Conservation (phyloP, 805 yeast species). For the Sugiyamaella qingdaonensis region DNA sequence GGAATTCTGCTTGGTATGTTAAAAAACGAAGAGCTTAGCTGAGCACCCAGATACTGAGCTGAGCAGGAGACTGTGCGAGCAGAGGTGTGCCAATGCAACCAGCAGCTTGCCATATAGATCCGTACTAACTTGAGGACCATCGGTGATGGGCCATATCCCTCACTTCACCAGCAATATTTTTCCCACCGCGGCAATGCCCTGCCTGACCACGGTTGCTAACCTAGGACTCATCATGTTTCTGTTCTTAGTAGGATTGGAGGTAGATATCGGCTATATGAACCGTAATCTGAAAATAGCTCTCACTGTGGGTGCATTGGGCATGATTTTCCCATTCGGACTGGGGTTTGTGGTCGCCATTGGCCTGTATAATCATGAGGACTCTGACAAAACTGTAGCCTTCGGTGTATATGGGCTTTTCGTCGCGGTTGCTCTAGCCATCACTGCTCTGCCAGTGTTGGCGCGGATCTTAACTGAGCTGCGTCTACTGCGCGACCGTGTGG, state of each 20-base stretch:
- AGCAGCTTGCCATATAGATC: too few species aligned
- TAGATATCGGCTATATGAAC: conserved; percentile 60
- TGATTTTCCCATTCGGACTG: conserved; percentile 75
- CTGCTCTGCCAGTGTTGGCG: conserved; percentile 82
- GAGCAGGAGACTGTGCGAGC: too few species aligned
- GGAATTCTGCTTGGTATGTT: conserved; percentile 61
- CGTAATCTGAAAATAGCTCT: conserved; percentile 59
- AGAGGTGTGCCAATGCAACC: too few species aligned
- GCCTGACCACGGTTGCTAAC: conserved; percentile 64
- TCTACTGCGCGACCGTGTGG: conserved; percentile 63
- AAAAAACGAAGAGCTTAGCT: too few species aligned
- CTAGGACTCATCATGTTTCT: conserved; percentile 70
- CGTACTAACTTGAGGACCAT: conserved; percentile 38
- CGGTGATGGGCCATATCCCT: conserved; percentile 69
- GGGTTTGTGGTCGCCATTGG: conserved; percentile 73
- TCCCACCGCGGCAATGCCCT: conserved; percentile 58
- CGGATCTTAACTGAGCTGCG: conserved; percentile 72
- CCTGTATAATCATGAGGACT: conserved; percentile 43
- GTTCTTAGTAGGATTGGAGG: conserved; percentile 76
- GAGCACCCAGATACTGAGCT: too few species aligned
- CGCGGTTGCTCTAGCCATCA: conserved; percentile 78
- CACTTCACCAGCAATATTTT: conserved; percentile 61
- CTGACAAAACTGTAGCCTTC: conserved; percentile 43
- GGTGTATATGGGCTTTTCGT: conserved; percentile 76
- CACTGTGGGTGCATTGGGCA: conserved; percentile 63